Percentiles rank a stretch among this genome's conserved stretches.
phyloP scores from a whole-genome alignment of 73 alveolate genomes.

The Paramecium biaurelia region DNA sequence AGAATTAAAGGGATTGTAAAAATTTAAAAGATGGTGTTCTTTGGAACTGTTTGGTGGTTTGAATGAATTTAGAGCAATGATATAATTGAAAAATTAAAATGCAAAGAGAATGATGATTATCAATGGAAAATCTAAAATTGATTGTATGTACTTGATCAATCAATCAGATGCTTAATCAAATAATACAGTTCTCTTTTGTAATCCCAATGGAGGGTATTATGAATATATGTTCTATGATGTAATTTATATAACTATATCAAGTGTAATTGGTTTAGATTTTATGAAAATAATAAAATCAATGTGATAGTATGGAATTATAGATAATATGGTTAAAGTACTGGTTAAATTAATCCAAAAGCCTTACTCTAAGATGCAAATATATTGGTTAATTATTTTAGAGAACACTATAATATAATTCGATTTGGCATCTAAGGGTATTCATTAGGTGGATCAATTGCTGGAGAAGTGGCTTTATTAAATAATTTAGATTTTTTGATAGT shows the following conservation, averaged over 20 bases:
- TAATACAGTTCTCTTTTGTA: conserved; percentile 72
- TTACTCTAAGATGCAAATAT: conserved; percentile 69
- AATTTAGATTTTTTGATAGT: conserved; percentile 26
- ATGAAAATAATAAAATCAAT: conserved; percentile 66
- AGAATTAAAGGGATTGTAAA: neutral
- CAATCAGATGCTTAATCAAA: neutral
- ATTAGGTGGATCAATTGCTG: conserved; percentile 81
- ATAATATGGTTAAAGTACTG: conserved; percentile 82
- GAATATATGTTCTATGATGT: conserved; percentile 68
- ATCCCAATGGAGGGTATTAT: conserved; percentile 80
- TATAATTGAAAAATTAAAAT: neutral
- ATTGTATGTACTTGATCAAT: neutral
- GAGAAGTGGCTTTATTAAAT: conserved; percentile 60
- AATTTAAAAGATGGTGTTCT: neutral
- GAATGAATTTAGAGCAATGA: neutral
- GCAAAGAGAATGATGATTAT: neutral
- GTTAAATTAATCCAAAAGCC: conserved; percentile 65
- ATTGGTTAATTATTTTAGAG: conserved; percentile 67
- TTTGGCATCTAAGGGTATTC: conserved; percentile 77
- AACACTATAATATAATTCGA: conserved; percentile 40
- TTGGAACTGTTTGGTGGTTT: conserved; percentile 10
- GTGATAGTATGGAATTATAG: conserved; percentile 82
- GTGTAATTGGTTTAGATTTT: conserved; percentile 77
- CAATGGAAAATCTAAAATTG: neutral
- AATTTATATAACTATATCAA: neutral